Percentiles rank a stretch among this genome's conserved stretches.
phyloP scores from a whole-genome alignment of 805 yeast genomes.

The Metschnikowia lunata region DNA sequence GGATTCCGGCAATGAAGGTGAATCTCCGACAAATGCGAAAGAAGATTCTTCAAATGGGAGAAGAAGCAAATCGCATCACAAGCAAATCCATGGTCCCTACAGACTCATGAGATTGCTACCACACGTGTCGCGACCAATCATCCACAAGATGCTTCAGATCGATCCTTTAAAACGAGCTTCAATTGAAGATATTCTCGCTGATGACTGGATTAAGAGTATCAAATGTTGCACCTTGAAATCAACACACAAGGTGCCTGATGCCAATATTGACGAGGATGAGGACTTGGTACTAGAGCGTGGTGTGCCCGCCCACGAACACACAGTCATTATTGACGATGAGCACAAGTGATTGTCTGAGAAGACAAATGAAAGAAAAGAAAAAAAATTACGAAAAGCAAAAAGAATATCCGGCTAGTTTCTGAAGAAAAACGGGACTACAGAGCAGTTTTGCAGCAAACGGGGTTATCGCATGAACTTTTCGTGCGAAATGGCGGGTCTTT shows the following conservation, averaged over 20 bases:
- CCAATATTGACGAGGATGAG: constrained; percentile 34
- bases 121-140: constrained; percentile 75
- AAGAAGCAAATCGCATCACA: constrained; percentile 38
- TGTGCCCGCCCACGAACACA: constrained; percentile 38
- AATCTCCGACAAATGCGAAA: constrained; percentile 3
- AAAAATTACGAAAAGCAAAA: neutral
- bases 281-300: constrained; percentile 34
- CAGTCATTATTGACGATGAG: constrained; percentile 24
- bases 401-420: too few relatives aligned
- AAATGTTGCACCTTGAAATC: constrained; percentile 51
- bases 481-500: too few relatives aligned
- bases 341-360: neutral
- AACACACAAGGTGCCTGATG: constrained; percentile 19
- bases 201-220: constrained; percentile 68
- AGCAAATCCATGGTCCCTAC: constrained; percentile 77
- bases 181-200: constrained; percentile 58
- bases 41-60: constrained; percentile 9
- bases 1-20: constrained; percentile 8
- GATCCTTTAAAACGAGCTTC: constrained; percentile 63
- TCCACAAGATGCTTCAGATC: constrained; percentile 59
- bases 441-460: neutral
- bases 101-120: constrained; percentile 76
- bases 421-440: neutral
- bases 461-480: neutral
- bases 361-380: neutral